These are phyloP conservation scores for Botrytis tulipae DNA, from an alignment of 2,329 filamentous ascomycete genomes.

Conservation along the genomic window DNA sequence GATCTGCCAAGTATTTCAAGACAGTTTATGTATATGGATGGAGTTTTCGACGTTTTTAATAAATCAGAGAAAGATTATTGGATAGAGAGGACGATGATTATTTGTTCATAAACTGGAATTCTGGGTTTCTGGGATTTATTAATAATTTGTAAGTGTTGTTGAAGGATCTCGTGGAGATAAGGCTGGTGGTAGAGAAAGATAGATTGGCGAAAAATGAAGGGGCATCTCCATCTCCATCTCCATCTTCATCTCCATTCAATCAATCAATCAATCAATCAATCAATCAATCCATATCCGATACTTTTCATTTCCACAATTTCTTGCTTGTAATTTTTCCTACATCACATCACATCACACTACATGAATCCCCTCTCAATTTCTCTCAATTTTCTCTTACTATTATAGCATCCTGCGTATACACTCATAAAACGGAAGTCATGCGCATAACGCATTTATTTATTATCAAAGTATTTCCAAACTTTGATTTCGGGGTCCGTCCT, in stretches of 20 bases:
- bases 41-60: neutral
- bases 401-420: neutral
- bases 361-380: neutral
- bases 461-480: neutral
- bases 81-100: neutral
- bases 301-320: constrained; percentile 12
- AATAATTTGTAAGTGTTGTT: neutral
- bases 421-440: constrained; percentile 13
- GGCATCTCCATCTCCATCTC: neutral
- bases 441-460: constrained; percentile 10
- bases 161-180: neutral
- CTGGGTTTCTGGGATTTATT: neutral
- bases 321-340: constrained; percentile 11
- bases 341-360: constrained; percentile 12
- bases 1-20: constrained; percentile 10
- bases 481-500: neutral
- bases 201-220: constrained; percentile 16
- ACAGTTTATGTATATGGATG: neutral
- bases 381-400: neutral
- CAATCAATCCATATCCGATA: neutral
- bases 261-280: no score
- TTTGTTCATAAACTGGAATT: neutral
- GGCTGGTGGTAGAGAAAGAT: neutral
- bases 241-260: neutral
- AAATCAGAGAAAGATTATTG: neutral